Base-by-base conservation (phyloP, 2,329 filamentous ascomycete genomes). In the Alternaria longipes region DNA sequence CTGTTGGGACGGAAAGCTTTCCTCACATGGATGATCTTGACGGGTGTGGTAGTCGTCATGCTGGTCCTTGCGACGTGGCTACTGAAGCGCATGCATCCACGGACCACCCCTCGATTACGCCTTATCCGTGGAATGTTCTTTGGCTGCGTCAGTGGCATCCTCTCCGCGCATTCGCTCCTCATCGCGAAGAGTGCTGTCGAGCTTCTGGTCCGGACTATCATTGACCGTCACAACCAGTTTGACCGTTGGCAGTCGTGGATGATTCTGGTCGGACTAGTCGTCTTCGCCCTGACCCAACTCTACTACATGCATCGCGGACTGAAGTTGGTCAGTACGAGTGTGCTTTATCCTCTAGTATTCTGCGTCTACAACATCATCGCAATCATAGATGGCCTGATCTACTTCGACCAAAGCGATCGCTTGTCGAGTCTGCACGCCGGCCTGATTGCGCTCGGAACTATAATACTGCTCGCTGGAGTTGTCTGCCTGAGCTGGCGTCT, bases 281-380 rank as follows among this genome's bases (percentile, higher is more conserved):
- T 85, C 4, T 85, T 98, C 62, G 94, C 95, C 5, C 85, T 99
- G 45, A 91, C 89, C 45, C 95, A 99, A 79, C 86, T 99, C 6
- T 99, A 97, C 81, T 98, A 96, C 79, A 87, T 99, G 62, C 95
- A 99, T 76, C 88, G 92, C 44, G 95, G 95, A 54, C 85, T 99
- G 64, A 97, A 97, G 80, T 86, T 99, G 54, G 93, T 96, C 78
- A 97, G 94, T 56, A 98, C 95, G 22, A 97, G 93, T 72, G 91
- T 98, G 63, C 85, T 99, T 68, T 99, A 99, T 79, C 95, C 95
- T 5, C 90, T 98, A 70, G 94, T 98, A 40, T 99, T 99, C 81
- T 99, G 95, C 84, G 89, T 98, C 66, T 99, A 98, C 85, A 99
- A 99, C 84, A 97, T 99, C 74, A 94, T 98, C 74, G 95, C 95